Evolutionary conservation across 148 eudicot species (phyloP).

Genomic region (Camellia granthamiana): DNA sequence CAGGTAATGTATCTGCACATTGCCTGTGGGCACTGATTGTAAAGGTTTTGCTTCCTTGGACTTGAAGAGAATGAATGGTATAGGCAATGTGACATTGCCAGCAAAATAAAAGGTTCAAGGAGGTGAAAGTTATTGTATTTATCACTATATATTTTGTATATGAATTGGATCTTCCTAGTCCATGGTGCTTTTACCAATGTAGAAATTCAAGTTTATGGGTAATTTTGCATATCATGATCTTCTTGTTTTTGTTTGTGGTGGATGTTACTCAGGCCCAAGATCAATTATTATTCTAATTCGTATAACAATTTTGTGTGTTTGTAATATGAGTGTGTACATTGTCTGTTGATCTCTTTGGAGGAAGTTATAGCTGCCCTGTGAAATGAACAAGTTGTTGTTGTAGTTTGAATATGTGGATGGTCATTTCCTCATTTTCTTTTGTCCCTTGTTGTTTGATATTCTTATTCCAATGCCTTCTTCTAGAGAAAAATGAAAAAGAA

Average conservation of each 20-base stretch:
- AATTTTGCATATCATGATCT: constrained; percentile 7
- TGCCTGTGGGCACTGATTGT: constrained; percentile 8
- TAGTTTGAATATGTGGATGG: neutral
- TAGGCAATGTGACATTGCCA: neutral
- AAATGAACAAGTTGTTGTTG: neutral
- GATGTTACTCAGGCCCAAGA: neutral
- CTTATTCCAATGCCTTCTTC: neutral
- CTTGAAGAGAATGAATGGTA: neutral
- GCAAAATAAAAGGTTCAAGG: neutral
- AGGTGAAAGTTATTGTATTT: constrained; percentile 14
- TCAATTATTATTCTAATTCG: neutral
- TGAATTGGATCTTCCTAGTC: constrained; percentile 22
- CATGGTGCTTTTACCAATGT: constrained; percentile 13
- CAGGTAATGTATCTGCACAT: constrained; percentile 5
- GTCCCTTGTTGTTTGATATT: neutral
- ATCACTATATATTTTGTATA: neutral
- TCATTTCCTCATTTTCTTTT: neutral
- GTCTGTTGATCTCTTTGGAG: neutral
- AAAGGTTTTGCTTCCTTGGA: neutral
- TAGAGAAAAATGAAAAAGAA: neutral
- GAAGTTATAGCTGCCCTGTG: neutral
- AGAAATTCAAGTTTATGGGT: neutral
- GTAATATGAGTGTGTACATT: neutral
- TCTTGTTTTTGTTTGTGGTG: neutral
- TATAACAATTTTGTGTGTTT: neutral